phyloP scores from a whole-genome alignment of 139 green algal genomes.

The Bryopsis sp. region DNA sequence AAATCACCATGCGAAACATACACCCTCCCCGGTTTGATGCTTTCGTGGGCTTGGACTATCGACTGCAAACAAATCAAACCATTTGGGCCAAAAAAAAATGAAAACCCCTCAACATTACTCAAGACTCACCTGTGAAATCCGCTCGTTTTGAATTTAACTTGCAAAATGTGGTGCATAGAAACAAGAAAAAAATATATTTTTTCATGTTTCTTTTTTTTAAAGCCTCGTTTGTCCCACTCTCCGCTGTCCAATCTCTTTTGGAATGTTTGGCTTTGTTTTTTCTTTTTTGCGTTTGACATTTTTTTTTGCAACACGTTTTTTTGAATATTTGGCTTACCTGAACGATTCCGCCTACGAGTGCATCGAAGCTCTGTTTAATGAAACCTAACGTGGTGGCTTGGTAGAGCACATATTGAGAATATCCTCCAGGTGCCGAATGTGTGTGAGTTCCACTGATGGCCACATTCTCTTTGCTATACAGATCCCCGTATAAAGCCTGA shows the following conservation, averaged over 20 bases:
- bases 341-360: conserved; percentile 64
- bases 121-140: too few relatives aligned
- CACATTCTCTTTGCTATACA: conserved; percentile 69
- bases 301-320: background rate
- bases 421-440: conserved; percentile 65
- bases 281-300: too few relatives aligned
- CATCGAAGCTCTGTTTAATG: conserved; percentile 62
- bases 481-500: conserved; percentile 43
- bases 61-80: conserved; percentile 23
- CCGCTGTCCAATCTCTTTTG: too few relatives aligned
- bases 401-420: conserved; percentile 72
- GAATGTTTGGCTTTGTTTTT: too few relatives aligned
- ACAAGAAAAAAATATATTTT: too few relatives aligned
- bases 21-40: conserved; percentile 37
- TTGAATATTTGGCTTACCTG: conserved; percentile 27
- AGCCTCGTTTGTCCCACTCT: too few relatives aligned
- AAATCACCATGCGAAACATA: conserved; percentile 35
- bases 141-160: background rate
- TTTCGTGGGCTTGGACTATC: conserved; percentile 52
- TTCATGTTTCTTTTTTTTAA: too few relatives aligned
- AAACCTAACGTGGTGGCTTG: conserved; percentile 69
- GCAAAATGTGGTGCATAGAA: background rate
- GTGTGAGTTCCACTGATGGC: conserved; percentile 76
- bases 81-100: too few relatives aligned
- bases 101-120: too few relatives aligned